Conservation (phyloP, 108 stramenopile genomes). For the Cyclostephanos invisitatus region DNA sequence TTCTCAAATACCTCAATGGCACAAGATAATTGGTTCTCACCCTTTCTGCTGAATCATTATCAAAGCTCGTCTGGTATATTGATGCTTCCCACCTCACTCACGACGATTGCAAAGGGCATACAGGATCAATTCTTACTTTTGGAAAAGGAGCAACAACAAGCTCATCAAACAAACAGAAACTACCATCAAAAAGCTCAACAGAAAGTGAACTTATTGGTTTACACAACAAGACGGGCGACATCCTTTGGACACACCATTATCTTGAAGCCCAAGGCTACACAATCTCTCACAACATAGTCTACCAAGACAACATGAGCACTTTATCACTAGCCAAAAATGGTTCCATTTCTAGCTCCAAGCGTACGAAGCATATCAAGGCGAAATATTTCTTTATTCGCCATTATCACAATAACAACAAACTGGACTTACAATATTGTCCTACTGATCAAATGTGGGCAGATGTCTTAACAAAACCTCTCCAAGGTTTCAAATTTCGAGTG, state of each 20-base stretch:
- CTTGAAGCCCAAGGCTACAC: conserved; percentile 7
- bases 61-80: conserved; percentile 11
- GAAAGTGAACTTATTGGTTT: no score
- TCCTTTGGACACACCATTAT: background rate
- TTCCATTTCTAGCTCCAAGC: background rate
- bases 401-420: no score
- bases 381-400: background rate
- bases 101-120: conserved; percentile 49
- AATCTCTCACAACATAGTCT: background rate
- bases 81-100: conserved; percentile 38
- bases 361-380: background rate
- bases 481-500: no score
- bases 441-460: no score
- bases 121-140: conserved; percentile 44
- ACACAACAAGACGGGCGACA: no score
- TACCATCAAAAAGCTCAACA: no score
- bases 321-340: background rate
- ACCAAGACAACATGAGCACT: conserved; percentile 19
- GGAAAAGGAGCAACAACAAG: conserved; percentile 27
- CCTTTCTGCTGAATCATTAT: background rate
- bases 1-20: no score
- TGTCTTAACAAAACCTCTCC: no score
- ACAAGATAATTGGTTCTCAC: no score
- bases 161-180: no score
- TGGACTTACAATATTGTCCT: no score